A percentile compares a stretch with the other conserved stretches of the same genome.
Evolutionary conservation across 2,329 filamentous ascomycete species (phyloP).

Genomic region (Ceratocystis cubensis): DNA sequence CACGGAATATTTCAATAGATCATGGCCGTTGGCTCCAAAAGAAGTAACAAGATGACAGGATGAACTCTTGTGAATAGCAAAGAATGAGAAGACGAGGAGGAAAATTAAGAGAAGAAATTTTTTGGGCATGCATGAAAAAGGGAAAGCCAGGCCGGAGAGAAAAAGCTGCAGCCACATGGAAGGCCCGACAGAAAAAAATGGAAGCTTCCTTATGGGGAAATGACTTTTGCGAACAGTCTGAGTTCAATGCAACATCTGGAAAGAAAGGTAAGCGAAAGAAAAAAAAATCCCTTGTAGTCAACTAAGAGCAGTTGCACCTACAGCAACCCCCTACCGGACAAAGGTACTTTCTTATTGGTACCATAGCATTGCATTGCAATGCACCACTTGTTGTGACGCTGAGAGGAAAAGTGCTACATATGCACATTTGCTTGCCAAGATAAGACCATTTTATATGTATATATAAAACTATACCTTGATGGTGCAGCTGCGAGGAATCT

Average conservation of each 20-base stretch:
- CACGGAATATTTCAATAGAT: neutral
- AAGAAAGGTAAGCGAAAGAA: neutral
- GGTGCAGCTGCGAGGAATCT: neutral
- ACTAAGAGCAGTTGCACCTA: neutral
- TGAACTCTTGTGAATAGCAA: neutral
- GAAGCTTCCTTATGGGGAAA: neutral
- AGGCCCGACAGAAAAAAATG: constrained; percentile 9
- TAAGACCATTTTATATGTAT: too few relatives aligned
- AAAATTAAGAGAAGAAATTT: constrained; percentile 1
- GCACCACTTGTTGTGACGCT: too few relatives aligned
- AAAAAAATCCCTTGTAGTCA: neutral
- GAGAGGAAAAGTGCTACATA: too few relatives aligned
- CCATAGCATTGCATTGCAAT: too few relatives aligned
- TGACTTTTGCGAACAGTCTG: neutral
- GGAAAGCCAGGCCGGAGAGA: neutral
- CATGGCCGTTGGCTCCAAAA: neutral
- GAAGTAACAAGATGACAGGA: neutral
- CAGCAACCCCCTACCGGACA: too few relatives aligned
- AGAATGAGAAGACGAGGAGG: neutral
- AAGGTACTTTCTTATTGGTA: neutral
- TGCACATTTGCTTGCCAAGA: neutral
- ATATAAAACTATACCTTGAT: neutral
- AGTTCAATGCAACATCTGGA: neutral
- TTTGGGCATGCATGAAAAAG: neutral
- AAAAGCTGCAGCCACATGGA: constrained; percentile 14